phyloP scores from a whole-genome alignment of 495 filamentous ascomycete genomes.

The Massariosphaeria phaeospora region DNA sequence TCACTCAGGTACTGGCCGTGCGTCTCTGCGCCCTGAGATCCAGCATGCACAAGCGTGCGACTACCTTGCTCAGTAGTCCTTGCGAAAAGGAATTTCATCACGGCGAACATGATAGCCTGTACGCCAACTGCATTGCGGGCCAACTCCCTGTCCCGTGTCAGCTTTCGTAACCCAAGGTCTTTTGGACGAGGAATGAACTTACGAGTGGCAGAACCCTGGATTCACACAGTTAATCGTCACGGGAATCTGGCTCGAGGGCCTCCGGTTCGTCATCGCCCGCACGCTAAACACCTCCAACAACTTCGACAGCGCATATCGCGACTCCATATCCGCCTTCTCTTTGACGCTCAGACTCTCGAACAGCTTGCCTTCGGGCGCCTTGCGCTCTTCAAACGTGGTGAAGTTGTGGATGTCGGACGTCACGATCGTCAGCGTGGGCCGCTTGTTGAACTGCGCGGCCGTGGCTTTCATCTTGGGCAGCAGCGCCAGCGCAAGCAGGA shows the following conservation, averaged over 20 bases:
- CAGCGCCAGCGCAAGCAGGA: slow-evolving; percentile 45
- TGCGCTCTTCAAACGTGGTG: slow-evolving; percentile 34
- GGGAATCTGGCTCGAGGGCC: not conserved
- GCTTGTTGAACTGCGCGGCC: slow-evolving; percentile 29
- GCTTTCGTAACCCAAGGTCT: not conserved
- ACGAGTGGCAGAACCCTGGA: slow-evolving; percentile 42
- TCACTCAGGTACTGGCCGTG: slow-evolving; percentile 40
- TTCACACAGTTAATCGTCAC: slow-evolving; percentile 44
- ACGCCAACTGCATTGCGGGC: slow-evolving; percentile 26
- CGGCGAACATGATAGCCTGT: not conserved
- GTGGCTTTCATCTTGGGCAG: slow-evolving; percentile 40
- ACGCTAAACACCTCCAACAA: slow-evolving; percentile 8
- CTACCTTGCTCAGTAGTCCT: slow-evolving; percentile 44
- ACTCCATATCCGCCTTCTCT: slow-evolving; percentile 27
- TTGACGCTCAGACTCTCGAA: slow-evolving; percentile 33
- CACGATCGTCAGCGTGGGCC: slow-evolving; percentile 36
- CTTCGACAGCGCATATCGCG: slow-evolving; percentile 29
- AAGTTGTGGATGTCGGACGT: slow-evolving; percentile 33
- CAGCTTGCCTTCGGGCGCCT: slow-evolving; percentile 22
- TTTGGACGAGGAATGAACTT: not conserved
- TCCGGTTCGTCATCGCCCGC: slow-evolving; percentile 6
- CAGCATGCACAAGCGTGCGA: slow-evolving; percentile 42
- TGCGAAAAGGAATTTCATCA: slow-evolving; percentile 26
- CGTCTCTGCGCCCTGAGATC: slow-evolving; percentile 37
- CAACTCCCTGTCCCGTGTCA: slow-evolving; percentile 32